These are phyloP conservation scores for Monosporascus cannonballus DNA, from an alignment of 2,329 filamentous ascomycete species.

Conservation along the genomic window DNA sequence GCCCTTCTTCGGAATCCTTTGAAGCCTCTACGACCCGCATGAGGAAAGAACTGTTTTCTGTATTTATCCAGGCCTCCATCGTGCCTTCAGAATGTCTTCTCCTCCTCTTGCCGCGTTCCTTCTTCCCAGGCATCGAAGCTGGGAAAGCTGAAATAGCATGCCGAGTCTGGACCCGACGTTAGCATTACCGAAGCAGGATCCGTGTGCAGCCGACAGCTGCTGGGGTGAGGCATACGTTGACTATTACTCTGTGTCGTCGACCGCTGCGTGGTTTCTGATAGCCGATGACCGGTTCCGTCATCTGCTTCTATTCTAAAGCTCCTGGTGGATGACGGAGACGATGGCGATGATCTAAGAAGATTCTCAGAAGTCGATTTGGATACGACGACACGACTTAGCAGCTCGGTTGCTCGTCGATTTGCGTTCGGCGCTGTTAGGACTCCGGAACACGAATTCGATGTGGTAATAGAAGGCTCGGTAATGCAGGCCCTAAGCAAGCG, in stretches of 20 bases:
- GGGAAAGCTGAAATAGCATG: constrained; percentile 67
- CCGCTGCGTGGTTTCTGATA: constrained; percentile 15
- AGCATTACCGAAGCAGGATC: constrained; percentile 4
- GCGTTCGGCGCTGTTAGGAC: constrained; percentile 43
- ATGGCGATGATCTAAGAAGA: constrained; percentile 18
- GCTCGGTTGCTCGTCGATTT: constrained; percentile 45
- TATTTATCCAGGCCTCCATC: constrained; percentile 7
- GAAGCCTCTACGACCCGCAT: no score
- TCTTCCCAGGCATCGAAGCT: constrained; percentile 63
- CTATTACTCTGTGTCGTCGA: constrained; percentile 5
- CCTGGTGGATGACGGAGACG: constrained; percentile 29
- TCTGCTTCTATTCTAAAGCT: constrained; percentile 29
- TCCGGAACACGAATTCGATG: constrained; percentile 46
- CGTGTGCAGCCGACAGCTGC: neutral
- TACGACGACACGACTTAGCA: constrained; percentile 48
- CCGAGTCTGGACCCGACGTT: constrained; percentile 27
- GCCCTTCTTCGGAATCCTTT: no score
- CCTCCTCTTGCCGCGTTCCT: constrained; percentile 35
- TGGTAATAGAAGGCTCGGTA: constrained; percentile 53
- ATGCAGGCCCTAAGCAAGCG: constrained; percentile 48
- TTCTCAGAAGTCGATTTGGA: constrained; percentile 37
- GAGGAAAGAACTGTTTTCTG: no score
- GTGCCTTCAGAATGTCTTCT: constrained; percentile 25
- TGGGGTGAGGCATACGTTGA: constrained; percentile 16
- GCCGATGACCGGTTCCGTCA: constrained; percentile 11